phyloP scores from a whole-genome alignment of 2,329 filamentous ascomycete genomes.

The Xylaria sp. region DNA sequence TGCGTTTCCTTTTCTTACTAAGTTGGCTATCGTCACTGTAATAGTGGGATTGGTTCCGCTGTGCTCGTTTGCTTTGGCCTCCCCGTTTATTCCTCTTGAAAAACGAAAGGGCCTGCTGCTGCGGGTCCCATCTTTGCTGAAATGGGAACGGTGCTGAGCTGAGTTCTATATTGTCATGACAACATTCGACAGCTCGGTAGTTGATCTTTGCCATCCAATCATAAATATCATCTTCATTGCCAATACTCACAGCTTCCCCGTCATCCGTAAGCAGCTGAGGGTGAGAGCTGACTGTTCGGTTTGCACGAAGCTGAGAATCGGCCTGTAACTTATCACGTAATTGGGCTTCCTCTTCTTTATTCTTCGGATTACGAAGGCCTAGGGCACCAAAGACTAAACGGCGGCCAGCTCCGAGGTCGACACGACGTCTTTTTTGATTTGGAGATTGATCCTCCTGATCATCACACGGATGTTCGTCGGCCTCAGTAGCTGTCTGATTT shows the following conservation, averaged over 20 bases:
- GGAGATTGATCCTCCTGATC: slow-evolving; percentile 36
- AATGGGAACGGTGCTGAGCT: slow-evolving; percentile 89
- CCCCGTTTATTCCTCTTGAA: slow-evolving; percentile 55
- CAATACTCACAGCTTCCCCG: slow-evolving; percentile 33
- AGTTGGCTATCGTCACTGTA: slow-evolving; percentile 51
- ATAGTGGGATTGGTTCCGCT: slow-evolving; percentile 54
- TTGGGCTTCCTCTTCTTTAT: slow-evolving; percentile 73
- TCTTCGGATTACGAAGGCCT: slow-evolving; percentile 74
- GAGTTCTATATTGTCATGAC: slow-evolving; percentile 73
- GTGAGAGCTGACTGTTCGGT: slow-evolving; percentile 46
- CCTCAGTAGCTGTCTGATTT: slow-evolving; percentile 13
- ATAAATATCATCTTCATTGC: slow-evolving; percentile 61
- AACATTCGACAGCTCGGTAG: slow-evolving; percentile 85
- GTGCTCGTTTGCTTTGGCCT: slow-evolving; percentile 61
- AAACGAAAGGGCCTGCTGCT: slow-evolving; percentile 65
- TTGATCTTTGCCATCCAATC: slow-evolving; percentile 79
- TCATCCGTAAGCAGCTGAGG: slow-evolving; percentile 39
- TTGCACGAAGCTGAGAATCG: slow-evolving; percentile 57
- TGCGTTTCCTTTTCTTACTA: slow-evolving; percentile 62
- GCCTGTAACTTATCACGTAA: slow-evolving; percentile 69
- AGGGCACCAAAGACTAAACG: slow-evolving; percentile 78
- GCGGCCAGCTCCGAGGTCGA: slow-evolving; percentile 68
- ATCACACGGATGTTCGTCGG: slow-evolving; percentile 23
- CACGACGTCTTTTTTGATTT: slow-evolving; percentile 48
- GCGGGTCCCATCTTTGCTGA: slow-evolving; percentile 85